phyloP scores from a whole-genome alignment of 2,329 filamentous ascomycete species.

The Capronia coronata region DNA sequence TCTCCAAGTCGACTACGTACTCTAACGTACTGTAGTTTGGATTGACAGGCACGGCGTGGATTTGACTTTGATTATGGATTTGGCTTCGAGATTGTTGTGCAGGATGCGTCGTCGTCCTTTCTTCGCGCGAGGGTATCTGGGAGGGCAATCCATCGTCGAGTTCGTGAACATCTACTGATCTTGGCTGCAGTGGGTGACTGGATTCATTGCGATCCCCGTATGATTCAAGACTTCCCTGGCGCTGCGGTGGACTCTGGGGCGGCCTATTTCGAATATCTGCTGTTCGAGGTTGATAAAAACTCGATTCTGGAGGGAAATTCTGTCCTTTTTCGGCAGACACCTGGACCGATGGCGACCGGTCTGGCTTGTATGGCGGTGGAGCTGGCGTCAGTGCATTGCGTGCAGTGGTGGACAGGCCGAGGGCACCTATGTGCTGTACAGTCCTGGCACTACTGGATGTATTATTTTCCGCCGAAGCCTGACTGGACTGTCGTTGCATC shows the following conservation, averaged over 20 bases:
- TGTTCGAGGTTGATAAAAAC: slow-evolving; percentile 13
- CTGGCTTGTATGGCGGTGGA: slow-evolving; percentile 7
- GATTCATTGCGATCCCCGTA: not conserved
- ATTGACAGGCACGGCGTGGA: slow-evolving; percentile 12
- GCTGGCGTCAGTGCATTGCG: too few species aligned
- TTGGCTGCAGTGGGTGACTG: not conserved
- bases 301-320: slow-evolving; percentile 13
- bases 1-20: slow-evolving; percentile 11
- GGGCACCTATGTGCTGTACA: not conserved
- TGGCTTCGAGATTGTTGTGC: not conserved
- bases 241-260: slow-evolving; percentile 3
- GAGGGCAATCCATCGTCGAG: slow-evolving; percentile 5
- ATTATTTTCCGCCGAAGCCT: not conserved
- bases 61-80: not conserved
- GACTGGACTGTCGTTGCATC: slow-evolving; percentile 10
- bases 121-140: not conserved
- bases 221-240: not conserved
- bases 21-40: slow-evolving; percentile 20
- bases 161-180: slow-evolving; percentile 2
- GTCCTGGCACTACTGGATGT: not conserved
- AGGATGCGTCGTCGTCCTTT: too few species aligned
- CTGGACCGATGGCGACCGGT: slow-evolving; percentile 1
- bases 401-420: not conserved
- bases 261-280: not conserved
- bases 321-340: slow-evolving; percentile 17